Percentiles rank a stretch among this genome's conserved stretches.
These are phyloP conservation scores for Lecanicillium sp. DNA, from an alignment of 2,329 filamentous ascomycete genomes.

Conservation along the genomic window DNA sequence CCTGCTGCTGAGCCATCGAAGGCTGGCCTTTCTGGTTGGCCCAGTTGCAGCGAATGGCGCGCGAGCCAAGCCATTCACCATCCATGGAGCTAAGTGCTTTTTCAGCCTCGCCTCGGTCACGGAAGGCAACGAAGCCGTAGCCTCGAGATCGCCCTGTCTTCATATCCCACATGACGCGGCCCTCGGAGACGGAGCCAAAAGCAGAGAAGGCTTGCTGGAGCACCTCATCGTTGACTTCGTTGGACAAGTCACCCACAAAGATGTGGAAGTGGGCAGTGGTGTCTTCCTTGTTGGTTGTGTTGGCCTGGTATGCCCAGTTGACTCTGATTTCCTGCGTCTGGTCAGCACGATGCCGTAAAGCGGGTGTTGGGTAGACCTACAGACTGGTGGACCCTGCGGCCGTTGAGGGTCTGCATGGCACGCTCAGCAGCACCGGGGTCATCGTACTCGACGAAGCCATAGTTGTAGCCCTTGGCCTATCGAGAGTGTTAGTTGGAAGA, in stretches of 20 bases:
- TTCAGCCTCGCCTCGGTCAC: conserved; percentile 87
- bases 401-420: conserved; percentile 95
- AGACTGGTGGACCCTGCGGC: conserved; percentile 88
- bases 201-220: conserved; percentile 90
- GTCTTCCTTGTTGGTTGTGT: conserved; percentile 89
- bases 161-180: conserved; percentile 99
- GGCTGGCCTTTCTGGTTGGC: conserved; percentile 99
- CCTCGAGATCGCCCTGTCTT: conserved; percentile 96
- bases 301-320: conserved; percentile 99
- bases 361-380: conserved; percentile 58
- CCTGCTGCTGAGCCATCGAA: conserved; percentile 94
- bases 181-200: conserved; percentile 93
- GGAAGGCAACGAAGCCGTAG: conserved; percentile 96
- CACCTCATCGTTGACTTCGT: conserved; percentile 97
- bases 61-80: conserved; percentile 96
- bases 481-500: conserved; percentile 20
- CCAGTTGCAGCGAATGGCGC: conserved; percentile 99
- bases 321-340: conserved; percentile 80
- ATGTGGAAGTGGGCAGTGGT: conserved; percentile 98
- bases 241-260: conserved; percentile 94
- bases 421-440: conserved; percentile 93
- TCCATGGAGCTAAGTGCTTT: conserved; percentile 97
- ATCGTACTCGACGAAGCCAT: conserved; percentile 98
- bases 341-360: conserved; percentile 24
- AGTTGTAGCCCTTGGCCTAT: conserved; percentile 94